Conservation (phyloP, 2,329 filamentous ascomycete species). For the Zopfia rhizophila region DNA sequence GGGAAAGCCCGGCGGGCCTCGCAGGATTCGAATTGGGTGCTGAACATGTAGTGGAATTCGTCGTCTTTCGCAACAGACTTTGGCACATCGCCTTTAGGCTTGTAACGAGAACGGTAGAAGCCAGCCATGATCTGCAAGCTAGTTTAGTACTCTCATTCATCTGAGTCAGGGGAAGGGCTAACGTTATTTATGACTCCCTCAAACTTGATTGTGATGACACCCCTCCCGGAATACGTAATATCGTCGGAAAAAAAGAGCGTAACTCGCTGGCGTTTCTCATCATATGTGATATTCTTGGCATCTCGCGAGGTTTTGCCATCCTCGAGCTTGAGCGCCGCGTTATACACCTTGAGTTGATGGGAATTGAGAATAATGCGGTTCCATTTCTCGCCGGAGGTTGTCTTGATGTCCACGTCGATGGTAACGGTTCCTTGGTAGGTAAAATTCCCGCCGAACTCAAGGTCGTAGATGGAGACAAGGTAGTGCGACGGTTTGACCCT, state of each 20-base stretch:
- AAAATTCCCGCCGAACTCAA: constrained; percentile 78
- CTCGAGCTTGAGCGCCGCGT: constrained; percentile 70
- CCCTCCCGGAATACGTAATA: constrained; percentile 73
- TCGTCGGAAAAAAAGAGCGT: constrained; percentile 80
- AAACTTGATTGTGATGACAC: constrained; percentile 76
- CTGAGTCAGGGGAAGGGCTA: constrained; percentile 16
- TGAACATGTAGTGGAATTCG: constrained; percentile 76
- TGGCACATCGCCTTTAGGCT: constrained; percentile 76
- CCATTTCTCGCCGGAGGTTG: constrained; percentile 61
- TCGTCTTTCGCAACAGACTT: constrained; percentile 80
- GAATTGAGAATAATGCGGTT: constrained; percentile 86
- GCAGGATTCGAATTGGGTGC: constrained; percentile 97
- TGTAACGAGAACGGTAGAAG: constrained; percentile 95
- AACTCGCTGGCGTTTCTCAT: constrained; percentile 84
- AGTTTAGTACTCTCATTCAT: constrained; percentile 6
- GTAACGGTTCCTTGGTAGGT: constrained; percentile 86
- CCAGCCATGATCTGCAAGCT: constrained; percentile 74
- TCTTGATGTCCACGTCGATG: constrained; percentile 78
- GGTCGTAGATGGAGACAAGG: constrained; percentile 79
- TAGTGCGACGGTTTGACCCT: constrained; percentile 89
- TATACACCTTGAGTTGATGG: constrained; percentile 81
- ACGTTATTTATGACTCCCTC: constrained; percentile 86
- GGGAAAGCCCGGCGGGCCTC: constrained; percentile 95
- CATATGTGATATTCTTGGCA: constrained; percentile 77
- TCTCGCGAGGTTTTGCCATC: constrained; percentile 67